Evolutionary conservation across 2,329 filamentous ascomycete genomes (phyloP), one percentile per base, ranked within the genome.

Genomic region (Dothistroma pini): DNA sequence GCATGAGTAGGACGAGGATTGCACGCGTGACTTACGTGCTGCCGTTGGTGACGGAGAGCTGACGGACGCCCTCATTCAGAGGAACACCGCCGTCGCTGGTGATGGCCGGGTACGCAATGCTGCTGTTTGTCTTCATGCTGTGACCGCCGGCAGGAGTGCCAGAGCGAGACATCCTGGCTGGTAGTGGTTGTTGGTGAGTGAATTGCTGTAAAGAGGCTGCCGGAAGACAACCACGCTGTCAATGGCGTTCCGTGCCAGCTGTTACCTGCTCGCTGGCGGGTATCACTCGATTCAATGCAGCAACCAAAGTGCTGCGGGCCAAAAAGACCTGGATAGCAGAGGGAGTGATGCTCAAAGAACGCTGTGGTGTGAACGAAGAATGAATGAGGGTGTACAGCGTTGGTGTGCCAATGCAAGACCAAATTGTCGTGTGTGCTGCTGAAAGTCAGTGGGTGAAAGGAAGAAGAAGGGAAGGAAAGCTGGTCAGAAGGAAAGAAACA

Each of bases 351-450:
- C 51, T 53, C 31, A 35, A 53, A 53, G 51, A 31, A 35, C 25
- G 51, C 51, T 53, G 51, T 35, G 51, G 16, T 21, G 51, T 53
- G 51, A 35, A 35, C 14, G 31, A 53, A 35, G 51, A 53, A 53
- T 32, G 51, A 3, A 35, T 1, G 51, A 53, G 31, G 51, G 31
- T 32, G 9, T 1, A n/a, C 2, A 29, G 48, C 48, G 19, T 51
- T 12, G 22, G 48, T 31, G 31, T 32, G 51, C 51, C 51, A 53
- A 53, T 53, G 51, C 51, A 29, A 32, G 31, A 53, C 31, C 22
- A 11, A 32, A 51, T 51, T 51, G 48, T 51, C 22, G 21, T 25
- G 22, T 14, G 48, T 25, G 21, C 22, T 51, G 48, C 5, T 19
- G 4, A 35, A 35, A 29, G 16, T 25, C n/a, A 5, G 51, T 25